A percentile compares a stretch with the other conserved stretches of the same genome.
Evolutionary conservation across 257 asterid genomes (phyloP).

Genomic region (Coffea canephora): DNA sequence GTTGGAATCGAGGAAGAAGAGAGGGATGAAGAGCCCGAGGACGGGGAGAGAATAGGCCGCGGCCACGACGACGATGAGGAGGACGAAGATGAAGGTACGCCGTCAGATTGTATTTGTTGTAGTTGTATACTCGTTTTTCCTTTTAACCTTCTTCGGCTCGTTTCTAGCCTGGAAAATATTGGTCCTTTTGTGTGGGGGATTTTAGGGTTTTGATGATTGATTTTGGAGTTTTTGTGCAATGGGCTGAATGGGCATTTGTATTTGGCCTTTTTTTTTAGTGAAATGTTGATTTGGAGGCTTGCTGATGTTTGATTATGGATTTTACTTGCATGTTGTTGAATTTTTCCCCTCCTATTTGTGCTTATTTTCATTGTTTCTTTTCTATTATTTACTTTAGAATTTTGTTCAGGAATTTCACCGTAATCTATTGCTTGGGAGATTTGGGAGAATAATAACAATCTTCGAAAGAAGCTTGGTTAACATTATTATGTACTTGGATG

Average conservation of each 20-base stretch:
- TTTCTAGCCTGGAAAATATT: neutral
- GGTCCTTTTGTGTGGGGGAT: neutral
- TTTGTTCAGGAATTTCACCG: neutral
- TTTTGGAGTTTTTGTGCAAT: neutral
- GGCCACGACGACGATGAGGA: slow-evolving; percentile 73
- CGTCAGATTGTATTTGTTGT: neutral
- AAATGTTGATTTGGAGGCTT: neutral
- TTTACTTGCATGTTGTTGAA: slow-evolving; percentile 3
- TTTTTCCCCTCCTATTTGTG: neutral
- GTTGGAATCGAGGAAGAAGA: slow-evolving; percentile 65
- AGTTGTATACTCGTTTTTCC: neutral
- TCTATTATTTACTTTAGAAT: too few species aligned
- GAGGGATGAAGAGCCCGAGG: slow-evolving; percentile 59
- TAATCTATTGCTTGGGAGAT: neutral
- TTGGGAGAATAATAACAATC: too few species aligned
- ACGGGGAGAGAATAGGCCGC: slow-evolving; percentile 46
- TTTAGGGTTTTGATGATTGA: neutral
- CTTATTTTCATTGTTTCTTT: neutral
- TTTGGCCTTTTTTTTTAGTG: neutral
- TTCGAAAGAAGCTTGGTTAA: too few species aligned
- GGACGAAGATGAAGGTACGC: slow-evolving; percentile 87
- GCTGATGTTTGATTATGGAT: neutral
- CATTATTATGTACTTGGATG: too few species aligned
- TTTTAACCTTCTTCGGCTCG: neutral
- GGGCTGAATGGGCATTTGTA: neutral